phyloP scores from a whole-genome alignment of 2,329 filamentous ascomycete species.

The Aspergillus melleus region DNA sequence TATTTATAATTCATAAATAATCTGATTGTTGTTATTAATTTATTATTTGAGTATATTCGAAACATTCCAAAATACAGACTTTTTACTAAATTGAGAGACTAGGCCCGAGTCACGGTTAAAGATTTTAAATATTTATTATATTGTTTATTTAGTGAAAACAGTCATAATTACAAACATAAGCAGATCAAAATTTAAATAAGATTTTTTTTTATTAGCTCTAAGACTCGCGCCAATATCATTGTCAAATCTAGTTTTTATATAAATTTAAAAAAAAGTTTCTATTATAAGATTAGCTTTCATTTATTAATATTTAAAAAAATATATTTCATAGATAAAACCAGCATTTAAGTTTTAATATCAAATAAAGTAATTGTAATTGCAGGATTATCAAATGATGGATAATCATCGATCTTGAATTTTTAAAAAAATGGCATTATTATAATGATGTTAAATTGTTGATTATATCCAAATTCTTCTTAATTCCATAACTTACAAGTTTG shows the following conservation, averaged over 20 bases:
- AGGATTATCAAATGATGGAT: too few relatives aligned
- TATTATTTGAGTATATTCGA: conserved; percentile 13
- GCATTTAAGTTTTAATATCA: too few relatives aligned
- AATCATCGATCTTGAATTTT: too few relatives aligned
- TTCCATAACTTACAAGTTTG: too few relatives aligned
- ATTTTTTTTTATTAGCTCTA: not conserved
- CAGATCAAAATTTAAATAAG: not conserved
- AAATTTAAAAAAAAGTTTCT: conserved; percentile 18
- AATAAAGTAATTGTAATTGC: too few relatives aligned
- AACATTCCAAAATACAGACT: conserved; percentile 9
- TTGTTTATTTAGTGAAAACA: not conserved
- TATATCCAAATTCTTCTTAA: too few relatives aligned
- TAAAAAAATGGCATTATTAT: too few relatives aligned
- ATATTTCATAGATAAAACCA: too few relatives aligned
- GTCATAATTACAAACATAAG: not conserved
- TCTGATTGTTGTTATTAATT: not conserved
- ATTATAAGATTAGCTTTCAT: conserved; percentile 13
- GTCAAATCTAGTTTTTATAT: conserved; percentile 12
- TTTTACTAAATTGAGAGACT: conserved; percentile 12
- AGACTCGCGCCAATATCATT: not conserved
- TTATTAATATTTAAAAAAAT: too few relatives aligned
- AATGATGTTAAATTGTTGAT: too few relatives aligned
- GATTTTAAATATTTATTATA: not conserved
- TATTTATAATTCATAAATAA: not conserved
- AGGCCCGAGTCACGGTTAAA: conserved; percentile 4